Base-by-base conservation (phyloP, 1,284 basidiomycete species). In the Inonotus hispidus region DNA sequence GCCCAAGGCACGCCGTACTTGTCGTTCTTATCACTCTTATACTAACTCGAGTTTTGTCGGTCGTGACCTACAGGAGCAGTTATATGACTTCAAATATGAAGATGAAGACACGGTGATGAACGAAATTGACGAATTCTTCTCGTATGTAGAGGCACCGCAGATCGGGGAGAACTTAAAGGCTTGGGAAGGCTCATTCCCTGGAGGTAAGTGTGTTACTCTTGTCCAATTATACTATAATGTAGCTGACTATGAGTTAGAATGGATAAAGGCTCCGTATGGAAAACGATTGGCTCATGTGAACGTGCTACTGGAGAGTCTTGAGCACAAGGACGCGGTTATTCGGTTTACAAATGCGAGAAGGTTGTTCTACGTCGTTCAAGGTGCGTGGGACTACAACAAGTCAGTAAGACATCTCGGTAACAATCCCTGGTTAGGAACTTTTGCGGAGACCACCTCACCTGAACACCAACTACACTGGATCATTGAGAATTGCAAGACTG, bases 41-140 rank as follows among this genome's bases (percentile, higher is more conserved):
- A n/a, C 19, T 32, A 11, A 52, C 11, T 16, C 11, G 29, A 52
- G 8, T 52, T 10, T 21, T 32, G 19, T 6, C 2, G n/a, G 37
- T n/a, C n/a, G n/a, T 19, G 23, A 46, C 14, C 11, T 29, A 69
- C 77, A 92, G 90, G 85, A 91, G 84, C 87, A 84, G 37, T 85
- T 84, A 68, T 95, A 91, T 72, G 92, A 94, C 76, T 95, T 92
- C 74, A 84, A 87, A 63, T 96, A 96, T 71, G 92, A 95, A 67
- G 96, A 99, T 71, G 92, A 96, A 69, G 94, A 98, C 73, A 92
- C 90, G 16, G 85, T 98, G 49, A 88, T 95, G 80, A 92, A 93
- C 68, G 97, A 98, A 74, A 89, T 99, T 52, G 92, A 98, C 66
- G 97, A 99, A 75, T 98, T 99, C 76, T 99, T 97, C 75, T 94